Evolutionary conservation across 805 yeast species (phyloP).

Genomic region (Monosporozyma servazzii): DNA sequence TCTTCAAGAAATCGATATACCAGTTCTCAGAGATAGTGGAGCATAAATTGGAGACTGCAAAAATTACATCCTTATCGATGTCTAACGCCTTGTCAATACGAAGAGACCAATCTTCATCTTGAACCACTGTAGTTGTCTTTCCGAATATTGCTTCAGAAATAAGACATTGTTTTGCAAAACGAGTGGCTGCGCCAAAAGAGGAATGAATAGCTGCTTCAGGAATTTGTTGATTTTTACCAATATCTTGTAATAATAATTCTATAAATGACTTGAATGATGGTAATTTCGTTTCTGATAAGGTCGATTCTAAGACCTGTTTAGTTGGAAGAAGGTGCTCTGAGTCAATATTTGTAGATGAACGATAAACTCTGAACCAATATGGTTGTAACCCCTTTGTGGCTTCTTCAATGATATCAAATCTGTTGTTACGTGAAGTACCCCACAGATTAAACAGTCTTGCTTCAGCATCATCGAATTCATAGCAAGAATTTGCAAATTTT

Average conservation of each 20-base stretch:
- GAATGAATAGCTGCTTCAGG: constrained; percentile 24
- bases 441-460: constrained; percentile 60
- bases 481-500: constrained; percentile 53
- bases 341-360: constrained; percentile 36
- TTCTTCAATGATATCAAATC: constrained; percentile 72
- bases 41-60: constrained; percentile 17
- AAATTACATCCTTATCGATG: constrained; percentile 47
- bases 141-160: constrained; percentile 56
- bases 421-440: constrained; percentile 49
- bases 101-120: constrained; percentile 67
- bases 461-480: constrained; percentile 56
- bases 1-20: constrained; percentile 24
- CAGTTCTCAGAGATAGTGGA: constrained; percentile 7
- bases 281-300: constrained; percentile 32
- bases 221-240: constrained; percentile 18
- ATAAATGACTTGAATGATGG: constrained; percentile 46
- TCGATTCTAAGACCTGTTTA: constrained; percentile 35
- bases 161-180: constrained; percentile 48
- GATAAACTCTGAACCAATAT: constrained; percentile 56
- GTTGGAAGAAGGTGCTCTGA: constrained; percentile 23
- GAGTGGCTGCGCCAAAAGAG: constrained; percentile 36
- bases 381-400: constrained; percentile 76
- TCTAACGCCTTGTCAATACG: constrained; percentile 63
- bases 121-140: constrained; percentile 44
- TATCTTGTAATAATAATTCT: constrained; percentile 21